Conservation (phyloP, 345 rosid species). For the Linum tenue region DNA sequence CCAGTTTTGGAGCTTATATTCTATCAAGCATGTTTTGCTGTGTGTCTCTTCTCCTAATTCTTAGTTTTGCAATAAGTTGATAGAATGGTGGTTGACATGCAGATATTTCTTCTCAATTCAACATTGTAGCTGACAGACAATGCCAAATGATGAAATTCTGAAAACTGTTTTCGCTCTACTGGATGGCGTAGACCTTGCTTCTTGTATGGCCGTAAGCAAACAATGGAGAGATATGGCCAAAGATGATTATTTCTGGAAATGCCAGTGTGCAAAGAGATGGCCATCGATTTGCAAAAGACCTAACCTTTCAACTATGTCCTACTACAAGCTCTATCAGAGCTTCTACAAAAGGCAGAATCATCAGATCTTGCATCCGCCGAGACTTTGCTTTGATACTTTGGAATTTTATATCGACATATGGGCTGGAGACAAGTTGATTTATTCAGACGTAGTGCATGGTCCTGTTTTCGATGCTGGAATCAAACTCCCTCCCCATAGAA, state of each 20-base stretch:
- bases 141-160: constrained; percentile 60
- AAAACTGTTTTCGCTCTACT: constrained; percentile 75
- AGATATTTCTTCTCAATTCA: background rate
- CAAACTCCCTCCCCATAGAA: constrained; percentile 36
- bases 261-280: constrained; percentile 77
- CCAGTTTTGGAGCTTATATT: background rate
- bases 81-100: constrained; percentile 7
- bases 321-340: constrained; percentile 59
- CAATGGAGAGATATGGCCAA: constrained; percentile 68
- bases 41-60: too few relatives aligned
- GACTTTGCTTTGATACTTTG: constrained; percentile 62
- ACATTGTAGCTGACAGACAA: constrained; percentile 19
- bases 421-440: constrained; percentile 56
- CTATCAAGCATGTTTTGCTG: background rate
- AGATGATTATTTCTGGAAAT: constrained; percentile 95
- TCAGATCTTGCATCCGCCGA: constrained; percentile 53
- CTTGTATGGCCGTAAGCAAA: constrained; percentile 72
- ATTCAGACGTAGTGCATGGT: constrained; percentile 78
- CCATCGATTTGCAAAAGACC: constrained; percentile 77
- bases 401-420: constrained; percentile 86
- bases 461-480: constrained; percentile 51
- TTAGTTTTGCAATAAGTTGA: constrained; percentile 12
- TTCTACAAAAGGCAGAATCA: constrained; percentile 45
- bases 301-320: constrained; percentile 50
- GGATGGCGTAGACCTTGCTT: constrained; percentile 63